A percentile compares a stretch with the other conserved stretches of the same genome.
Conservation (phyloP, 352 stramenopile genomes). For the Globisporangium barbulae region DNA sequence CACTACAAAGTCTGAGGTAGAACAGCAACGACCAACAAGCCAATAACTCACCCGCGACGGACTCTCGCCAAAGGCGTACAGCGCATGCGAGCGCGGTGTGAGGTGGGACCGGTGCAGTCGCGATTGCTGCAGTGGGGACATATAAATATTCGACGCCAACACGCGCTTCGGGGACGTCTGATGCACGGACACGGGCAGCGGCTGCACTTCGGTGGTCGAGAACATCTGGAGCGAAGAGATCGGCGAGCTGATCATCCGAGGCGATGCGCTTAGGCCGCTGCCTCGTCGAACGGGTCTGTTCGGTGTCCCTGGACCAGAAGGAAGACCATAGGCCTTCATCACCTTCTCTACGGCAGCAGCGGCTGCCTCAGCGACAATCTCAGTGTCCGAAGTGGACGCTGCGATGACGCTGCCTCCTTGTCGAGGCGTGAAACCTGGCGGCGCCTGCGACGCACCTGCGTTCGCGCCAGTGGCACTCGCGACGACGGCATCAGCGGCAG, state of each 20-base stretch:
- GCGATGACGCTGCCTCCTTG: constrained; percentile 37
- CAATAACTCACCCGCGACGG: constrained; percentile 57
- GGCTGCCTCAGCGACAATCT: constrained; percentile 76
- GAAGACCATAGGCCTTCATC: constrained; percentile 38
- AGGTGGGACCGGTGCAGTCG: constrained; percentile 65
- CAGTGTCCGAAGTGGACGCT: constrained; percentile 64
- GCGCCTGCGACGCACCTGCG: constrained; percentile 14
- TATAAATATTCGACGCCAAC: constrained; percentile 79
- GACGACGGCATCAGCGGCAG: constrained; percentile 63
- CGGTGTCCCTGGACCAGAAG: constrained; percentile 32
- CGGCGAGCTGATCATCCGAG: constrained; percentile 44
- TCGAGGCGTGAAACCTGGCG: constrained; percentile 42
- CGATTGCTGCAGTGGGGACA: constrained; percentile 79
- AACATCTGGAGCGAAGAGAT: constrained; percentile 54
- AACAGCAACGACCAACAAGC: no score
- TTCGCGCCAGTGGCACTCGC: constrained; percentile 27
- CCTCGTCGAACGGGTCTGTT: constrained; percentile 26
- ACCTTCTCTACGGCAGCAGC: constrained; percentile 65
- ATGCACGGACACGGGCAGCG: constrained; percentile 68
- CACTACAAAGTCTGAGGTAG: no score
- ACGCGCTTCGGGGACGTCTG: constrained; percentile 82
- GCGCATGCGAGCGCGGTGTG: constrained; percentile 72
- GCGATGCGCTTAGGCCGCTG: constrained; percentile 20
- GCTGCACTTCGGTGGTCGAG: constrained; percentile 71
- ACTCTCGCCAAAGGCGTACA: constrained; percentile 88